Evolutionary conservation across 441 rosid species (phyloP).

Genomic region (Populus trichocarpa): DNA sequence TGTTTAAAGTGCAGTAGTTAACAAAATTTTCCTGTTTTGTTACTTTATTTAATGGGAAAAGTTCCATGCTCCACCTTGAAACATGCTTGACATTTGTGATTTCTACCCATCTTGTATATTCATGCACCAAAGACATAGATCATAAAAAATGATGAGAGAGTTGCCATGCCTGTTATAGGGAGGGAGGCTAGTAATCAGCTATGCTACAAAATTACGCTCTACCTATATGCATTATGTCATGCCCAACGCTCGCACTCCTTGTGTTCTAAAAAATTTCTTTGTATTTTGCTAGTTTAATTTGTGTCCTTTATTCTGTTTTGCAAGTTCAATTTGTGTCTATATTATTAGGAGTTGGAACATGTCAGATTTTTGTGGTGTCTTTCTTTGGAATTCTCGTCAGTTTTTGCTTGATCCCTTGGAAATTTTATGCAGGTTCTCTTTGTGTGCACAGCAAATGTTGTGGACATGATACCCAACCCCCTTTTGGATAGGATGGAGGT

Average conservation of each 20-base stretch:
- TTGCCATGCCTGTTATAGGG: not conserved
- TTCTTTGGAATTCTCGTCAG: not conserved
- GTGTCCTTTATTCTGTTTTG: no score
- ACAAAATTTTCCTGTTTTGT: no score
- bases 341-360: not conserved
- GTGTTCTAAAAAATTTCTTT: not conserved
- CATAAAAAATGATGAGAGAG: not conserved
- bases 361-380: not conserved
- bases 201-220: not conserved
- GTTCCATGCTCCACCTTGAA: not conserved
- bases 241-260: not conserved
- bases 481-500: slow-evolving; percentile 98
- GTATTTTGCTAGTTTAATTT: no score
- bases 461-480: slow-evolving; percentile 77
- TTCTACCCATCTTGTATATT: not conserved
- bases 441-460: slow-evolving; percentile 96
- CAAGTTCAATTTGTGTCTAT: not conserved
- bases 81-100: not conserved
- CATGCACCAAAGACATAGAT: not conserved
- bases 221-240: not conserved
- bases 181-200: not conserved
- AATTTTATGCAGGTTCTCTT: slow-evolving; percentile 68
- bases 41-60: no score
- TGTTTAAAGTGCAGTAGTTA: no score
- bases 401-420: slow-evolving; percentile 2